Evolutionary conservation across 1,284 basidiomycete genomes (phyloP).

Genomic region (Cryptococcus jaspeensis): DNA sequence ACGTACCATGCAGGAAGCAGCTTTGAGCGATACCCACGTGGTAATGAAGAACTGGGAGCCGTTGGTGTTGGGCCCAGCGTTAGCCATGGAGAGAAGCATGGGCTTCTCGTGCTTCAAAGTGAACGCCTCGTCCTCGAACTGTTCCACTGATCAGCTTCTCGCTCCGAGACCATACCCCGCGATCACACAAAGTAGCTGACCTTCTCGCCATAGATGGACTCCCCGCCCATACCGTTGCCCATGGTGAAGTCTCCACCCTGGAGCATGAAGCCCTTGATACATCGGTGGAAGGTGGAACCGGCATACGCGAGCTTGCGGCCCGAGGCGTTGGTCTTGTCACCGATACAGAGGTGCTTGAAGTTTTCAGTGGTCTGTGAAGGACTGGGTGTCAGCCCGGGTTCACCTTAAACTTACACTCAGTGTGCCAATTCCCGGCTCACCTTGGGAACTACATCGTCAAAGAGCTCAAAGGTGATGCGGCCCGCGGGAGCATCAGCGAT

Average conservation of each 20-base stretch:
- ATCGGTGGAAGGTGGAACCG: conserved; percentile 73
- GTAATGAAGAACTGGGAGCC: conserved; percentile 60
- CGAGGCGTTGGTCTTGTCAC: conserved; percentile 59
- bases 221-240: conserved; percentile 85
- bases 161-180: not conserved
- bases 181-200: conserved; percentile 15
- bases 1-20: too few species aligned
- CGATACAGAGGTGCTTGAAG: conserved; percentile 86
- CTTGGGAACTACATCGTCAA: conserved; percentile 61
- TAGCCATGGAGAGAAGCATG: conserved; percentile 90
- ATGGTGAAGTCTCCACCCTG: conserved; percentile 58
- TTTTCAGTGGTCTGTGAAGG: conserved; percentile 67
- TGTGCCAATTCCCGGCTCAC: conserved; percentile 12
- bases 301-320: conserved; percentile 48
- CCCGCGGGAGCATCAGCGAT: conserved; percentile 62
- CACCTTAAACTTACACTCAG: not conserved
- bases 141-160: conserved; percentile 1
- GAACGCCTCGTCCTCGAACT: conserved; percentile 77
- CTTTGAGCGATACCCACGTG: conserved; percentile 37
- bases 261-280: conserved; percentile 74
- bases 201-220: conserved; percentile 87
- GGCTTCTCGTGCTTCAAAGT: conserved; percentile 71
- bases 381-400: not conserved
- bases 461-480: conserved; percentile 79
- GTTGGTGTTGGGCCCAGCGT: conserved; percentile 66